Conservation (phyloP, 2,329 filamentous ascomycete species). For the Fusarium burgessii region DNA sequence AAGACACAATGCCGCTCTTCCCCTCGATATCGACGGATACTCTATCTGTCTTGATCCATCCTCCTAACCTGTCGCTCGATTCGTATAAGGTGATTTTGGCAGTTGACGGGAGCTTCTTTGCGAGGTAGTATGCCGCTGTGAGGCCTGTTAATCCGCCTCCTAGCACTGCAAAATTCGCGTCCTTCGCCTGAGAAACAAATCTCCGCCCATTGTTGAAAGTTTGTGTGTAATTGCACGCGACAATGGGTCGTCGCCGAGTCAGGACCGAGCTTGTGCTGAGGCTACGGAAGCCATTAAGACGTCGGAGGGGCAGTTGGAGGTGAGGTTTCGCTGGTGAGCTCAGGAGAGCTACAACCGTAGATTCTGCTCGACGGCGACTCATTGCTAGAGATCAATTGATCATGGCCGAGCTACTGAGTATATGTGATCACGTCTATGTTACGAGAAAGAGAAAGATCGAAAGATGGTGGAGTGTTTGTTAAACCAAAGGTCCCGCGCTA, state of each 20-base stretch:
- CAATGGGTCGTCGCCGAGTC: conserved; percentile 23
- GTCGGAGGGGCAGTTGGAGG: conserved; percentile 17
- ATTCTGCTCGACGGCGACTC: conserved; percentile 47
- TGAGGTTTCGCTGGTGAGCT: conserved; percentile 34
- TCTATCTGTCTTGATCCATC: conserved; percentile 81
- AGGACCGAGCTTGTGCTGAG: conserved; percentile 23
- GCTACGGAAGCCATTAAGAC: conserved; percentile 33
- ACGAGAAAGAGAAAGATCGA: conserved; percentile 17
- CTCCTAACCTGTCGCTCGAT: conserved; percentile 75
- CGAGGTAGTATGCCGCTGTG: conserved; percentile 80
- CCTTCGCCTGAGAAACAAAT: conserved; percentile 37
- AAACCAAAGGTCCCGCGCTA: conserved; percentile 9
- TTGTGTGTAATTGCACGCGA: conserved; percentile 9
- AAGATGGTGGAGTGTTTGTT: conserved; percentile 35
- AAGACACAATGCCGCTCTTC: conserved; percentile 69
- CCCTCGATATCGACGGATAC: conserved; percentile 69
- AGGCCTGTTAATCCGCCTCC: conserved; percentile 89
- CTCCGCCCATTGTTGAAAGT: conserved; percentile 17
- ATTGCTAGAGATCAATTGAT: conserved; percentile 48
- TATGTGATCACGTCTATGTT: not conserved
- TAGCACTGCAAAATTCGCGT: conserved; percentile 70
- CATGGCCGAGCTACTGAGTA: conserved; percentile 39
- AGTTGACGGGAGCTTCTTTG: conserved; percentile 70
- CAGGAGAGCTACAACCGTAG: conserved; percentile 45
- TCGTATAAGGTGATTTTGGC: conserved; percentile 87